Evolutionary conservation across 495 filamentous ascomycete species (phyloP).

Genomic region (Aspergillus nanangensis): DNA sequence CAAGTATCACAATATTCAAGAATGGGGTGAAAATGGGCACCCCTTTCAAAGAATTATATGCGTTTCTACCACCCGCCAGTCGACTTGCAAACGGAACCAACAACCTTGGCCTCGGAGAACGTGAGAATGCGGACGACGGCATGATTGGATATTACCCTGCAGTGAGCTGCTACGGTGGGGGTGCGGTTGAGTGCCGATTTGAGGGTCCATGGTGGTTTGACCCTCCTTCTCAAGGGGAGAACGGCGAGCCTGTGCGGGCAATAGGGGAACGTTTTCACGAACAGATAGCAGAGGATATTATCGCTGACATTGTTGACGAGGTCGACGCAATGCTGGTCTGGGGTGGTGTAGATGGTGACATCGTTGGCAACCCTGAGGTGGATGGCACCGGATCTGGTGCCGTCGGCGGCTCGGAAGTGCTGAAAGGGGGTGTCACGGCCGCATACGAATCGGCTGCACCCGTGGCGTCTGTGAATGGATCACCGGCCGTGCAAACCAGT

Average conservation of each 20-base stretch:
- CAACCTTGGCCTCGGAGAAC: slow-evolving; percentile 70
- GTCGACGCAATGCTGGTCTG: slow-evolving; percentile 58
- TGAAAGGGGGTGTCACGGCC: slow-evolving; percentile 32
- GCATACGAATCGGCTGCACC: slow-evolving; percentile 29
- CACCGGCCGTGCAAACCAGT: neutral
- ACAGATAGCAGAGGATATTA: slow-evolving; percentile 90
- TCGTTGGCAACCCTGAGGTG: slow-evolving; percentile 28
- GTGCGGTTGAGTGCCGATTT: slow-evolving; percentile 88
- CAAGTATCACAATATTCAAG: slow-evolving; percentile 83
- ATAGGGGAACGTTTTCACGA: slow-evolving; percentile 83
- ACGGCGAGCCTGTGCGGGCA: slow-evolving; percentile 43
- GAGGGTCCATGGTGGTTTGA: slow-evolving; percentile 87
- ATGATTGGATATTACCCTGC: slow-evolving; percentile 94
- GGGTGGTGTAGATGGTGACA: slow-evolving; percentile 38
- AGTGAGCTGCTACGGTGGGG: slow-evolving; percentile 85
- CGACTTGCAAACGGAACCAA: slow-evolving; percentile 50
- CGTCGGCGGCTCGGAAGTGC: slow-evolving; percentile 33
- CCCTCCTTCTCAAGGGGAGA: slow-evolving; percentile 46
- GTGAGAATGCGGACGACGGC: slow-evolving; percentile 84
- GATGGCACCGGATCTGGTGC: slow-evolving; percentile 24
- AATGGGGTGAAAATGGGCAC: slow-evolving; percentile 85
- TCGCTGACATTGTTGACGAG: slow-evolving; percentile 90
- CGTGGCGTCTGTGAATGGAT: slow-evolving; percentile 1
- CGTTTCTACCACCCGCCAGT: slow-evolving; percentile 89
- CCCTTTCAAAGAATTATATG: slow-evolving; percentile 80